Evolutionary conservation across 805 yeast species (phyloP).

Genomic region (Pichia membranifaciens): DNA sequence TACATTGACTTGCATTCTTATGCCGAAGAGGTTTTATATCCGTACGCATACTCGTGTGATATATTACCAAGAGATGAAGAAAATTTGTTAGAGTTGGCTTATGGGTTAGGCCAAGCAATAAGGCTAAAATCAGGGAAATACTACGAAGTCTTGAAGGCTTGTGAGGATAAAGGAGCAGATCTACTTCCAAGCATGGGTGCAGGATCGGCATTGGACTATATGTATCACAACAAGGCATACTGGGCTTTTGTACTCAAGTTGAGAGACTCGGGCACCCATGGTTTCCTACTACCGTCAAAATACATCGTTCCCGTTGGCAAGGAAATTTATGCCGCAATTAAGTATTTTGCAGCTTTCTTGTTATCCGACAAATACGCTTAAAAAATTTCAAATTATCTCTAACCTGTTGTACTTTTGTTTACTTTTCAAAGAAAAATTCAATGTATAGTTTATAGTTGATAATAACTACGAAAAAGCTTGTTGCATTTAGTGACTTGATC

Average conservation of each 20-base stretch:
- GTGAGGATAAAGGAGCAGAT: conserved; percentile 73
- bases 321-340: conserved; percentile 64
- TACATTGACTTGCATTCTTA: conserved; percentile 81
- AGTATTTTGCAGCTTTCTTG: conserved; percentile 55
- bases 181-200: conserved; percentile 68
- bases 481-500: too few relatives aligned
- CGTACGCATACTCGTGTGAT: conserved; percentile 75
- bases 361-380: conserved; percentile 19
- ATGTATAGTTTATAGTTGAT: too few relatives aligned
- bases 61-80: conserved; percentile 74
- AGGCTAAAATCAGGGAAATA: conserved; percentile 56
- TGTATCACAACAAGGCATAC: conserved; percentile 75
- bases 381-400: too few relatives aligned
- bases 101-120: conserved; percentile 71
- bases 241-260: conserved; percentile 84
- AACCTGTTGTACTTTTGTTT: too few relatives aligned
- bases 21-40: conserved; percentile 75
- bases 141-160: conserved; percentile 71
- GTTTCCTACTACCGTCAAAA: conserved; percentile 69
- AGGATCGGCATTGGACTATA: conserved; percentile 74
- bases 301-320: conserved; percentile 70
- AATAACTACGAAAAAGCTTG: too few relatives aligned
- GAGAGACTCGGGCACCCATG: conserved; percentile 78
- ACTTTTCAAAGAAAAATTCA: too few relatives aligned
- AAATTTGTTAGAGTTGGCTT: conserved; percentile 73